A percentile compares a stretch with the other conserved stretches of the same genome.
These are phyloP conservation scores for Leucoagaricus sp. DNA, from an alignment of 1,284 basidiomycete species.

Conservation along the genomic window DNA sequence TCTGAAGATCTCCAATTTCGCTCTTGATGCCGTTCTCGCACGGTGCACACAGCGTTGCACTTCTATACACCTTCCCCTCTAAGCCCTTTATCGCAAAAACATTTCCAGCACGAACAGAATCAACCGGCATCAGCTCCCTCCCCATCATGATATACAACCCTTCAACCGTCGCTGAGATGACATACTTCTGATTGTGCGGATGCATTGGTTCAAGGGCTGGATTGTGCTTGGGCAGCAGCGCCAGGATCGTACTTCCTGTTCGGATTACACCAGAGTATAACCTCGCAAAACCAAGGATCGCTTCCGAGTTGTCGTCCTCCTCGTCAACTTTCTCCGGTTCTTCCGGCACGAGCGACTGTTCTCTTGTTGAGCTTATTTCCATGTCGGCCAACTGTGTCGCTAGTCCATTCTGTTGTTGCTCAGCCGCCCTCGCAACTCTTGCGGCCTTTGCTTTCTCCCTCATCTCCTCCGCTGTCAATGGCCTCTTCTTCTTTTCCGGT, in stretches of 20 bases:
- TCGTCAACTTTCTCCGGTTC: constrained; percentile 18
- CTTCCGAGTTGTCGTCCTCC: constrained; percentile 46
- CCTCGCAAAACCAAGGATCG: constrained; percentile 89
- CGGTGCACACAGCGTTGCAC: constrained; percentile 86
- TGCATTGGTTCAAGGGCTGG: constrained; percentile 65
- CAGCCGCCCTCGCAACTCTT: constrained; percentile 48
- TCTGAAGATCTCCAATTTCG: constrained; percentile 31
- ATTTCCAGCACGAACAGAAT: constrained; percentile 90
- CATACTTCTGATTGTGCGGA: constrained; percentile 69
- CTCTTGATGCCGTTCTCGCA: constrained; percentile 43
- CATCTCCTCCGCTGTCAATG: constrained; percentile 88
- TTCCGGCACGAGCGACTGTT: constrained; percentile 16
- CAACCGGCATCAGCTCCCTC: constrained; percentile 83
- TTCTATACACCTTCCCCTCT: constrained; percentile 89
- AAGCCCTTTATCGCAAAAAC: constrained; percentile 93
- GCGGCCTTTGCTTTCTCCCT: constrained; percentile 66
- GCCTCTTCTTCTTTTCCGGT: constrained; percentile 81
- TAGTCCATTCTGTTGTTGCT: neutral
- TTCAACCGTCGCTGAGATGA: constrained; percentile 66
- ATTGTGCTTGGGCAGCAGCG: constrained; percentile 90
- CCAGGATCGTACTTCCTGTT: constrained; percentile 67
- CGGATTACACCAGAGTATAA: constrained; percentile 89
- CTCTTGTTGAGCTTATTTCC: neutral
- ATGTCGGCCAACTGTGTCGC: neutral
- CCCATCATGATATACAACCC: constrained; percentile 99